Evolutionary conservation across 1,284 basidiomycete species (phyloP).

Genomic region (Ceratobasidium sp.): DNA sequence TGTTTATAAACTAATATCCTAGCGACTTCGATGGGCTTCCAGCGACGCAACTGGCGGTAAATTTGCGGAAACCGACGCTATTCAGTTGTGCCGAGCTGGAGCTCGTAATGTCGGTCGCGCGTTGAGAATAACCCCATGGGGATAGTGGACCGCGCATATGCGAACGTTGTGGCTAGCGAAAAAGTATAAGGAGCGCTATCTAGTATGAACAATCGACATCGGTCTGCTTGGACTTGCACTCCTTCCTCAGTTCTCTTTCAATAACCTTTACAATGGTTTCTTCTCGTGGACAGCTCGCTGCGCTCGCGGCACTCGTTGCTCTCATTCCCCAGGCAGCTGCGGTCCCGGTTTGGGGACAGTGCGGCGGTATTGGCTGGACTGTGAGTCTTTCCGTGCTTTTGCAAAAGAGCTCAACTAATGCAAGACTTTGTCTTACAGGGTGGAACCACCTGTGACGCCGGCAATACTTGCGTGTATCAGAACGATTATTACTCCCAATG

Average conservation of each 20-base stretch:
- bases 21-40: neutral
- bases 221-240: neutral
- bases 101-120: neutral
- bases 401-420: neutral
- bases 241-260: neutral
- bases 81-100: slow-evolving; percentile 3
- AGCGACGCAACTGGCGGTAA: slow-evolving; percentile 11
- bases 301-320: slow-evolving; percentile 1
- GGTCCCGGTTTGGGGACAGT: slow-evolving; percentile 5
- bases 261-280: neutral
- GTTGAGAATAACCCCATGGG: slow-evolving; percentile 32
- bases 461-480: slow-evolving; percentile 6
- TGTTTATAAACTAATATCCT: neutral
- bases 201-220: neutral
- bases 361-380: slow-evolving; percentile 31
- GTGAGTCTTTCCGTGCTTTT: neutral
- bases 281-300: slow-evolving; percentile 26
- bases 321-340: neutral
- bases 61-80: slow-evolving; percentile 10
- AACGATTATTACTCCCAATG: slow-evolving; percentile 33
- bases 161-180: neutral
- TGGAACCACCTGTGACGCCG: slow-evolving; percentile 17
- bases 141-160: slow-evolving; percentile 5
- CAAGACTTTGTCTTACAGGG: neutral
- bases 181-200: neutral